phyloP scores from a whole-genome alignment of 345 rosid genomes.

The Sonneratia alba region DNA sequence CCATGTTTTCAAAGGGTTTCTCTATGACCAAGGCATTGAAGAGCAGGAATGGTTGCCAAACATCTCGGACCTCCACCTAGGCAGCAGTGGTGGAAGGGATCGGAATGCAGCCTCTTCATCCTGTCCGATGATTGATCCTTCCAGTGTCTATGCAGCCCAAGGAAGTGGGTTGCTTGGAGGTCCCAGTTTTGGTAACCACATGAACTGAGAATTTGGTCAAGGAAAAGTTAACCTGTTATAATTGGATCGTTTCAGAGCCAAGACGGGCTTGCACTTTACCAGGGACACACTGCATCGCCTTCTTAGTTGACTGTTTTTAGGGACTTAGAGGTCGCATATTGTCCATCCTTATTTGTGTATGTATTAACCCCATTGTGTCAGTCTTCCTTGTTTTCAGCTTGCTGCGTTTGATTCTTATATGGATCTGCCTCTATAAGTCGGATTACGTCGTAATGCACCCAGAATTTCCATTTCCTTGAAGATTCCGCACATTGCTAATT shows the following conservation, averaged over 20 bases:
- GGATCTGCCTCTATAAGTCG: background rate
- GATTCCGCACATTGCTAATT: background rate
- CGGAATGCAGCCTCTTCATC: constrained; percentile 51
- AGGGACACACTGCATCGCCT: background rate
- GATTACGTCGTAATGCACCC: background rate
- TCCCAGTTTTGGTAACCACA: constrained; percentile 55
- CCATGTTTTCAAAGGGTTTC: constrained; percentile 81
- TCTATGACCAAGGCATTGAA: constrained; percentile 80
- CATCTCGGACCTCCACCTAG: constrained; percentile 80
- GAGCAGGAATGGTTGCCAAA: constrained; percentile 64
- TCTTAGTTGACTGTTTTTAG: background rate
- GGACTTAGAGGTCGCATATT: background rate
- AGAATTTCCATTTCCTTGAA: background rate
- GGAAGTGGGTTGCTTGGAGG: constrained; percentile 60
- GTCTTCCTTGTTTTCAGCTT: background rate
- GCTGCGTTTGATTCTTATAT: background rate
- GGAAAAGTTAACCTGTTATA: background rate
- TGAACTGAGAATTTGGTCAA: constrained; percentile 22
- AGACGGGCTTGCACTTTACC: background rate
- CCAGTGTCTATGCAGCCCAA: constrained; percentile 50
- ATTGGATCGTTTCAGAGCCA: too few species aligned
- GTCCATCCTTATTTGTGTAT: background rate
- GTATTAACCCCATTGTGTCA: background rate
- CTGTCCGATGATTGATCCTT: constrained; percentile 42
- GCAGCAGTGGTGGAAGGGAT: constrained; percentile 29